Evolutionary conservation across 176 grass and related monocot species (phyloP).

Genomic region (Tuctoria greenei): DNA sequence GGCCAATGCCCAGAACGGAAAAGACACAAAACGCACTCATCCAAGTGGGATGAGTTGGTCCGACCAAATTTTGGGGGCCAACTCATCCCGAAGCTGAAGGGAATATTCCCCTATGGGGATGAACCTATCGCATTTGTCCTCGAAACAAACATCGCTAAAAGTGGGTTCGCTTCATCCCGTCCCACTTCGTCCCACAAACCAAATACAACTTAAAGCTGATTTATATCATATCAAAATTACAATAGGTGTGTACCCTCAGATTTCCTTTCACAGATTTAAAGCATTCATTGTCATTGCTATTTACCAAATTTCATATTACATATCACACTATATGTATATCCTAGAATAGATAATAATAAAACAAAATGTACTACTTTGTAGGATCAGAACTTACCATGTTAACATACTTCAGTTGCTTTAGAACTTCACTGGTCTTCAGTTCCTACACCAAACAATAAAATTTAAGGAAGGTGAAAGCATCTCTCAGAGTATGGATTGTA

Average conservation of each 20-base stretch:
- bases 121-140: no score
- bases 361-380: constrained; percentile 31
- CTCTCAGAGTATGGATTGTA: not conserved
- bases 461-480: constrained; percentile 24
- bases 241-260: not conserved
- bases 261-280: constrained; percentile 8
- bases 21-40: no score
- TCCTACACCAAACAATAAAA: constrained; percentile 57
- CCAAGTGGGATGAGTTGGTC: no score
- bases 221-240: not conserved
- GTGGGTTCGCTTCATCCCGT: no score
- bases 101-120: no score
- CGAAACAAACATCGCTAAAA: no score
- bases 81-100: no score
- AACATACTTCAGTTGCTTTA: constrained; percentile 72
- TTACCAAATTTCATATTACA: constrained; percentile 13
- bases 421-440: constrained; percentile 69
- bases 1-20: no score
- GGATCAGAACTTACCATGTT: constrained; percentile 52
- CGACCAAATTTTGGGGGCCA: no score
- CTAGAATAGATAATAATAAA: not conserved
- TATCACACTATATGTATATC: not conserved
- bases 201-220: not conserved
- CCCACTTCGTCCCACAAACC: no score
- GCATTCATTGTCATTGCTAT: not conserved